Evolutionary conservation across 495 filamentous ascomycete species (phyloP), one percentile per base, ranked within the genome.

Genomic region (Sporormia fimetaria): DNA sequence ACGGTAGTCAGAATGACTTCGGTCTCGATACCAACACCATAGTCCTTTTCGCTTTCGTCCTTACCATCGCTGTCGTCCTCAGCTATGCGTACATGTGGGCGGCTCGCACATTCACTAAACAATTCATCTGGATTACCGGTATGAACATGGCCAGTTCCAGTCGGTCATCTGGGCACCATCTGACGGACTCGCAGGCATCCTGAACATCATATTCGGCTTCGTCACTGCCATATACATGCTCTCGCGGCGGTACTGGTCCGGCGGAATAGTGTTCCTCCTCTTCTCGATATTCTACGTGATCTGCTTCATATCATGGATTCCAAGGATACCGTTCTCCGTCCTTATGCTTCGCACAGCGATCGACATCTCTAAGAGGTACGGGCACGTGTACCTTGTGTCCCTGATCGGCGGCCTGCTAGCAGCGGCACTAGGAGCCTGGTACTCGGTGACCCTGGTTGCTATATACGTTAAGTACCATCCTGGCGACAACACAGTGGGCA

Each of bases 291-390:
- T 93, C 58, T 80, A 80, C 30, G 75, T 87, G 54, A 67, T 93
- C 42, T 85, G 73, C 56, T 84, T 81, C 58, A 71, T 81, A 60
- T 75, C 70, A 48, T 94, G 88, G 85, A 85, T 86, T 30, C 75
- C 73, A 12, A 73, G 85, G 20, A 94, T 94, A 33, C 87, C 84
- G 0, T 94, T 93, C 61, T 83, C 80, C 26, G 83, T 83, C 0
- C 67, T 94, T 32, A 90, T 94, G 85, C 66, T 96, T 12, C 77
- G 87, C 61, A 87, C 82, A 0, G 69, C 75, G 17, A 87, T 94
- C 57, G 87, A 94, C 52, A 79, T 94, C 0, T 77, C 86, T 5
- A 84, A 82, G 43, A 70, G 60, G 4, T 81, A 80, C 51, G 87
- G 86, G 0, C 83, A 94, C 52, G 81, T 93, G 41, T 94, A 90